Conservation (phyloP, 1,284 basidiomycete genomes). For the Cryptococcus amylolentus region DNA sequence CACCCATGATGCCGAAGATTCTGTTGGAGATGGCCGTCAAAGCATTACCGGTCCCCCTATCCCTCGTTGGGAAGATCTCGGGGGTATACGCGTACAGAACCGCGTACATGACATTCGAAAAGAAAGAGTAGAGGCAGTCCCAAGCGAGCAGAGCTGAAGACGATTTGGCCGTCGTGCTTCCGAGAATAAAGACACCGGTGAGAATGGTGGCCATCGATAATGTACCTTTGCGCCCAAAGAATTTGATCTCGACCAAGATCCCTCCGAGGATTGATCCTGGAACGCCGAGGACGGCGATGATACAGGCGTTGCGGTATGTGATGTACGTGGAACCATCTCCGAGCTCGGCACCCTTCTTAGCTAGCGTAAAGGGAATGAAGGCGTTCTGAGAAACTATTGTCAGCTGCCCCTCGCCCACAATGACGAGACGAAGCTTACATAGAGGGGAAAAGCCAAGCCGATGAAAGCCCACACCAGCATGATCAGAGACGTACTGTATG, state of each 20-base stretch:
- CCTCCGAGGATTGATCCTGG: slow-evolving; percentile 62
- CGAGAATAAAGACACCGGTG: slow-evolving; percentile 61
- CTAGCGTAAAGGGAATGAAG: slow-evolving; percentile 59
- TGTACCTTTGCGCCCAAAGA: slow-evolving; percentile 56
- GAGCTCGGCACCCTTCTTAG: slow-evolving; percentile 34
- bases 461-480: slow-evolving; percentile 61
- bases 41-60: slow-evolving; percentile 64
- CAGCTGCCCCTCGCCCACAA: not conserved
- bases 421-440: slow-evolving; percentile 14
- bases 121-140: slow-evolving; percentile 58
- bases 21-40: slow-evolving; percentile 59
- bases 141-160: slow-evolving; percentile 56
- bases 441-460: slow-evolving; percentile 61
- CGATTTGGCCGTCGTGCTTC: slow-evolving; percentile 60
- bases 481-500: slow-evolving; percentile 56
- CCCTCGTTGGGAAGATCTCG: slow-evolving; percentile 63
- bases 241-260: slow-evolving; percentile 55
- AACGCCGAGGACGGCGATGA: slow-evolving; percentile 54
- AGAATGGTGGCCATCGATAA: slow-evolving; percentile 55
- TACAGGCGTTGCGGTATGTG: slow-evolving; percentile 57
- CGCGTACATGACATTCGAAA: slow-evolving; percentile 44
- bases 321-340: slow-evolving; percentile 43
- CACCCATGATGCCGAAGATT: slow-evolving; percentile 53
- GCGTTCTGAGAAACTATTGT: slow-evolving; percentile 40
- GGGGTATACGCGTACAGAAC: slow-evolving; percentile 55